Conservation (phyloP, 306 rosid species). For the Hippophae rhamnoides region DNA sequence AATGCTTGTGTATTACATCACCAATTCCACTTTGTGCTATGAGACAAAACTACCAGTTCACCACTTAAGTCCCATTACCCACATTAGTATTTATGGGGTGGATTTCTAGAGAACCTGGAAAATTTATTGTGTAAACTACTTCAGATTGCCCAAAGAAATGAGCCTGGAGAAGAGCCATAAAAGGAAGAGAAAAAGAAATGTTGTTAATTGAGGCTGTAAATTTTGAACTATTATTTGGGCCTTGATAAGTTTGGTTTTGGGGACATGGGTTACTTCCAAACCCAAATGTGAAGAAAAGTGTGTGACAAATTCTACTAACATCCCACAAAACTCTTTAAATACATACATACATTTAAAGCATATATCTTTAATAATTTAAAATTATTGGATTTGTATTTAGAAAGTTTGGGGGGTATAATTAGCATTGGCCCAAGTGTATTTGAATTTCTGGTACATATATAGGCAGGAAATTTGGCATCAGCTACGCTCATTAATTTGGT, state of each 20-base stretch:
- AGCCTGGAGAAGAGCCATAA: slow-evolving; percentile 52
- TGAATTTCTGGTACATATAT: slow-evolving; percentile 40
- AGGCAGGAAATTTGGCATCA: slow-evolving; percentile 41
- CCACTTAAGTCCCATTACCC: slow-evolving; percentile 11
- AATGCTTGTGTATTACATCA: slow-evolving; percentile 49
- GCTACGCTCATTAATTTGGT: slow-evolving; percentile 40
- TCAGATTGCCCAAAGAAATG: slow-evolving; percentile 31
- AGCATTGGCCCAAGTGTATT: slow-evolving; percentile 6
- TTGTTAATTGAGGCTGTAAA: slow-evolving; percentile 56
- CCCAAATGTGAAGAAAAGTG: slow-evolving; percentile 48
- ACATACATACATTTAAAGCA: no score
- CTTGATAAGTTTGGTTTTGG: slow-evolving; percentile 55
- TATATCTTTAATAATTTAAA: no score
- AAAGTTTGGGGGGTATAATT: no score
- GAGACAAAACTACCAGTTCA: no score
- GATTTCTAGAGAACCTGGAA: slow-evolving; percentile 31
- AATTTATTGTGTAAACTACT: slow-evolving; percentile 34
- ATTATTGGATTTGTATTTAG: no score
- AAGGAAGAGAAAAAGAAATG: slow-evolving; percentile 41
- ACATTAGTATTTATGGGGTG: slow-evolving; percentile 21
- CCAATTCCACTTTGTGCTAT: slow-evolving; percentile 26
- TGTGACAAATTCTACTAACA: no score
- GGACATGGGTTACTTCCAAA: slow-evolving; percentile 62
- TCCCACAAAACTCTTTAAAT: no score
- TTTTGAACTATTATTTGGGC: slow-evolving; percentile 50